Evolutionary conservation across 805 yeast species (phyloP).

Genomic region (Ogataea saltuana): DNA sequence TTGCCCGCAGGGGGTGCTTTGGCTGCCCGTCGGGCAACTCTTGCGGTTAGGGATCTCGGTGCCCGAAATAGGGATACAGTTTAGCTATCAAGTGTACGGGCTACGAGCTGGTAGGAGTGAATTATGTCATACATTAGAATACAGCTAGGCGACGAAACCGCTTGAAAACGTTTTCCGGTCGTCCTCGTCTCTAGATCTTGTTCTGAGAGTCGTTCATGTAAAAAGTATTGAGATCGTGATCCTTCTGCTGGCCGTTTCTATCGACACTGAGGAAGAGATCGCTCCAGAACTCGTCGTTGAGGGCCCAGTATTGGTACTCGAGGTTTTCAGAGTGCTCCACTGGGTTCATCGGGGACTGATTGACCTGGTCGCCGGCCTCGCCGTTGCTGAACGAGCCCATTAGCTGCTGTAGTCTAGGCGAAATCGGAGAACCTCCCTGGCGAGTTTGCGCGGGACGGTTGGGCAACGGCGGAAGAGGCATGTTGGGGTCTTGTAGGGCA

Average conservation of each 20-base stretch:
- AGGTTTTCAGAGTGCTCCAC: constrained; percentile 34
- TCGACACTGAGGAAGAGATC: constrained; percentile 43
- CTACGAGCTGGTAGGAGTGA: no score
- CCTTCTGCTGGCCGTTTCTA: constrained; percentile 15
- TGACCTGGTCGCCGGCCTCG: constrained; percentile 3
- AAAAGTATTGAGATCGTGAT: constrained; percentile 16
- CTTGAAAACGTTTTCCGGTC: no score
- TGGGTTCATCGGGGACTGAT: constrained; percentile 3
- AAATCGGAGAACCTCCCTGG: constrained; percentile 4
- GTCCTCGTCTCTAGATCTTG: constrained; percentile 3
- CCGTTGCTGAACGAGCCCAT: constrained; percentile 7
- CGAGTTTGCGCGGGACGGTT: background rate
- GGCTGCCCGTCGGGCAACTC: no score
- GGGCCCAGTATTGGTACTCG: constrained; percentile 51
- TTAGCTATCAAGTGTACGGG: no score
- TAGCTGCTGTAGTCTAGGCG: constrained; percentile 11
- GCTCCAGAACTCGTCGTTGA: constrained; percentile 74
- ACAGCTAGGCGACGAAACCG: no score
- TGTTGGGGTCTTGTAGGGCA: constrained; percentile 1
- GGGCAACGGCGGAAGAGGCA: constrained; percentile 5
- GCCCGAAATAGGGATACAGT: no score
- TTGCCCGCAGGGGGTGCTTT: no score
- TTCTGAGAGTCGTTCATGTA: constrained; percentile 18
- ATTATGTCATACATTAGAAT: no score
- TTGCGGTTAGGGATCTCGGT: no score